Evolutionary conservation across 805 yeast genomes (phyloP).

Genomic region (Myxozyma melibiosi): DNA sequence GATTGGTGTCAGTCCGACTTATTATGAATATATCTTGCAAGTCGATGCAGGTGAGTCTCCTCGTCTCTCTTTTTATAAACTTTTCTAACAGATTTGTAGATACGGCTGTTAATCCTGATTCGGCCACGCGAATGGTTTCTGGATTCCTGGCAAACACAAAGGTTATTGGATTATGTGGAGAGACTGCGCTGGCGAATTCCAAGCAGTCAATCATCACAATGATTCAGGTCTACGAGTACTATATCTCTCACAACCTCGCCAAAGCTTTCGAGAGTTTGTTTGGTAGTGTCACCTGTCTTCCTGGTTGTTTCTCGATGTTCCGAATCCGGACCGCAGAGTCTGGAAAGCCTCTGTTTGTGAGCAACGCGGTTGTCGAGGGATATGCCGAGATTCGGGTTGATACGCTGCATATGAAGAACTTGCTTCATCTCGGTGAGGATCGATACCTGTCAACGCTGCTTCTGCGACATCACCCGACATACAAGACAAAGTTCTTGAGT

Average conservation of each 20-base stretch:
- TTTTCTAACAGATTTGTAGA: slow-evolving; percentile 33
- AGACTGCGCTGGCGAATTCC: slow-evolving; percentile 59
- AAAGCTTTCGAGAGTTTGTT: slow-evolving; percentile 65
- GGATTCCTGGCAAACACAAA: slow-evolving; percentile 57
- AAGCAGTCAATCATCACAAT: slow-evolving; percentile 56
- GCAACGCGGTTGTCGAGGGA: slow-evolving; percentile 59
- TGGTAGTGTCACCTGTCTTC: slow-evolving; percentile 66
- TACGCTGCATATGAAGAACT: slow-evolving; percentile 61
- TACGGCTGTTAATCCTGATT: slow-evolving; percentile 57
- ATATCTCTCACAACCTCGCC: slow-evolving; percentile 63
- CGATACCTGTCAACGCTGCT: slow-evolving; percentile 59
- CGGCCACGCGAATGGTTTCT: slow-evolving; percentile 57
- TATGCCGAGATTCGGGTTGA: slow-evolving; percentile 59
- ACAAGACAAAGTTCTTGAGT: slow-evolving; percentile 57
- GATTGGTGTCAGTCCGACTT: slow-evolving; percentile 61
- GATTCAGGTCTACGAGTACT: slow-evolving; percentile 66
- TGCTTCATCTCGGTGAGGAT: slow-evolving; percentile 64
- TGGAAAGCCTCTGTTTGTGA: slow-evolving; percentile 63
- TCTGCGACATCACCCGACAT: slow-evolving; percentile 58
- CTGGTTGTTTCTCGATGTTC: slow-evolving; percentile 65
- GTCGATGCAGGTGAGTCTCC: slow-evolving; percentile 55
- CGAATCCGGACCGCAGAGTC: slow-evolving; percentile 56
- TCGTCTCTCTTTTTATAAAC: neutral
- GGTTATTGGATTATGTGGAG: slow-evolving; percentile 65
- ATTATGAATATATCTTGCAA: slow-evolving; percentile 57